Percentiles rank a stretch among this genome's conserved stretches.
Conservation (phyloP, 2,329 filamentous ascomycete species). For the Colletotrichum sp. region DNA sequence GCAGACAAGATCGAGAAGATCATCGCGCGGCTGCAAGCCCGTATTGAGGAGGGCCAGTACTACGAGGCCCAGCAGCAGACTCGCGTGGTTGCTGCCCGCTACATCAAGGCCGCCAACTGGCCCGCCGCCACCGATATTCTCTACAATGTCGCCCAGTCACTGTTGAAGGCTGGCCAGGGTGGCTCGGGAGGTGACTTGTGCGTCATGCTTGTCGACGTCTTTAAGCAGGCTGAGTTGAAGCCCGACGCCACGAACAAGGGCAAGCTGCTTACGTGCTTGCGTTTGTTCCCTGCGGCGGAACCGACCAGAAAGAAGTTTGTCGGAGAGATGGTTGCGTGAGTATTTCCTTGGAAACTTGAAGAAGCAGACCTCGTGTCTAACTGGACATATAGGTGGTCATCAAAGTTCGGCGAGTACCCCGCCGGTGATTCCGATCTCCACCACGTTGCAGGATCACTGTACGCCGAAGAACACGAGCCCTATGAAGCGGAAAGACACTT, state of each 20-base stretch:
- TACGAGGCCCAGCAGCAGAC: conserved; percentile 99
- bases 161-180: conserved; percentile 91
- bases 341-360: conserved; percentile 6
- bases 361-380: not conserved
- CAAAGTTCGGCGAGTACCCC: conserved; percentile 83
- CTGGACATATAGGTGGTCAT: conserved; percentile 71
- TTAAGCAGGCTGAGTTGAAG: conserved; percentile 82
- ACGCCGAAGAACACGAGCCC: conserved; percentile 89
- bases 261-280: conserved; percentile 77
- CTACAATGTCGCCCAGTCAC: conserved; percentile 79
- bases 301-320: conserved; percentile 94
- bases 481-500: conserved; percentile 95
- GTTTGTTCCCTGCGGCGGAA: conserved; percentile 82
- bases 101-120: conserved; percentile 89
- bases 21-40: conserved; percentile 75
- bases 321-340: conserved; percentile 78
- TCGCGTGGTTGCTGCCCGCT: conserved; percentile 90
- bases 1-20: conserved; percentile 59
- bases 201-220: conserved; percentile 87
- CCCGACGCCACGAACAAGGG: conserved; percentile 78
- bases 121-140: conserved; percentile 86
- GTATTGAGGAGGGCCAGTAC: conserved; percentile 89
- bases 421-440: conserved; percentile 94
- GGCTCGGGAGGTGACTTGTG: conserved; percentile 91
- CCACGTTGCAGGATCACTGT: conserved; percentile 86